Conservation (phyloP, 169 alveolate genomes). For the Eimeria maxima region DNA sequence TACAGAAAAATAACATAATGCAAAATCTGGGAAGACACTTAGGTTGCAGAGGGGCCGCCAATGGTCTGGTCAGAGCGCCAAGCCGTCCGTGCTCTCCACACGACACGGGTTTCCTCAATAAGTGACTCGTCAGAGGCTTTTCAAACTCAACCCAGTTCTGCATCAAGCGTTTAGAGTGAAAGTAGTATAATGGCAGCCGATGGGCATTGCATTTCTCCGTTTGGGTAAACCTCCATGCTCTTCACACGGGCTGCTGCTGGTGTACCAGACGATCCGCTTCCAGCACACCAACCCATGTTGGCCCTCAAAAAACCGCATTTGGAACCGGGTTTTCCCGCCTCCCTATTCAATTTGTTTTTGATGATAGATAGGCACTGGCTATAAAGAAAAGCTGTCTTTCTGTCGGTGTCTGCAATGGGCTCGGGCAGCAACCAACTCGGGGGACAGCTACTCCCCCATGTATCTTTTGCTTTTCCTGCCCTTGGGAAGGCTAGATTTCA, state of each 20-base stretch:
- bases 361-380: not conserved
- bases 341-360: not conserved
- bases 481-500: not conserved
- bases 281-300: not conserved
- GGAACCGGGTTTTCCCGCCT: not conserved
- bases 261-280: not conserved
- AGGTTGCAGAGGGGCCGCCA: not conserved
- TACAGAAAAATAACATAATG: not conserved
- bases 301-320: not conserved
- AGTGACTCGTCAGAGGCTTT: not conserved
- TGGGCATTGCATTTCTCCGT: not conserved
- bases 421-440: not conserved
- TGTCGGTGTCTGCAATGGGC: not conserved
- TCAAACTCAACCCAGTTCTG: not conserved
- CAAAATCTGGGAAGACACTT: not conserved
- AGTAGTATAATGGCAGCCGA: not conserved
- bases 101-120: not conserved
- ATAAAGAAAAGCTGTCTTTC: not conserved
- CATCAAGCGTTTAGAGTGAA: not conserved
- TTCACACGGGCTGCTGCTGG: not conserved
- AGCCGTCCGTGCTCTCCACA: not conserved
- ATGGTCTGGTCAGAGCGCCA: slow-evolving; percentile 6
- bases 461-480: not conserved
- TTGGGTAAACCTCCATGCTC: not conserved
- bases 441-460: not conserved